Conservation (phyloP, 306 rosid species). For the Cicer bijugum region DNA sequence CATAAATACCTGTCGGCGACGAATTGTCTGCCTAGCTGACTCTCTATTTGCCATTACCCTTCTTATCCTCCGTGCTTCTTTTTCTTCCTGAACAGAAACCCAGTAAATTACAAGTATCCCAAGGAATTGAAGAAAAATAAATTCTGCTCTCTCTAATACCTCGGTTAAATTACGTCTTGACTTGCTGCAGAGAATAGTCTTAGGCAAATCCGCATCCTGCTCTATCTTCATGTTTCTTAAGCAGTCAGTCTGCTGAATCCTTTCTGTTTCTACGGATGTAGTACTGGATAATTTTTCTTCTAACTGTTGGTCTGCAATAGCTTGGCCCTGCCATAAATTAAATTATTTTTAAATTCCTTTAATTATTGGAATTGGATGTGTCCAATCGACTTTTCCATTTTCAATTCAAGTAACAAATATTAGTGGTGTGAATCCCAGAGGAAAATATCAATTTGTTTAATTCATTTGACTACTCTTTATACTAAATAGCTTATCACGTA, state of each 20-base stretch:
- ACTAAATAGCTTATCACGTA: background rate
- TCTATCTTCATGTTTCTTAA: conserved; percentile 50
- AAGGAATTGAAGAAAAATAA: conserved; percentile 8
- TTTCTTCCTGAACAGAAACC: conserved; percentile 68
- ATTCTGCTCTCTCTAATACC: conserved; percentile 51
- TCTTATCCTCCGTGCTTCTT: conserved; percentile 84
- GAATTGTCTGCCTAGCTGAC: conserved; percentile 97
- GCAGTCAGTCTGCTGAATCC: conserved; percentile 41
- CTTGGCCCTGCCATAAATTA: conserved; percentile 77
- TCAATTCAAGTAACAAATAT: background rate
- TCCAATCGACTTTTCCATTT: conserved; percentile 8
- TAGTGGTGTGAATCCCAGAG: background rate
- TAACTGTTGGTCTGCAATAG: conserved; percentile 47
- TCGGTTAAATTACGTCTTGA: conserved; percentile 80
- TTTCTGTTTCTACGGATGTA: conserved; percentile 32
- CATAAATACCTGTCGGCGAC: conserved; percentile 85
- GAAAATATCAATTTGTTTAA: background rate
- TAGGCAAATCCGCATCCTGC: conserved; percentile 53
- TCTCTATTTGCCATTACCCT: conserved; percentile 93
- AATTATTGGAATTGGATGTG: conserved; percentile 4
- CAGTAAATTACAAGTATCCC: conserved; percentile 23
- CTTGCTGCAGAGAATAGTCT: conserved; percentile 57
- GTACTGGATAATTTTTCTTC: conserved; percentile 44
- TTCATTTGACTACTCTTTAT: background rate
- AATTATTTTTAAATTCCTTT: conserved; percentile 57